phyloP scores from a whole-genome alignment of 805 yeast genomes.

The Ogataea pilisensis region DNA sequence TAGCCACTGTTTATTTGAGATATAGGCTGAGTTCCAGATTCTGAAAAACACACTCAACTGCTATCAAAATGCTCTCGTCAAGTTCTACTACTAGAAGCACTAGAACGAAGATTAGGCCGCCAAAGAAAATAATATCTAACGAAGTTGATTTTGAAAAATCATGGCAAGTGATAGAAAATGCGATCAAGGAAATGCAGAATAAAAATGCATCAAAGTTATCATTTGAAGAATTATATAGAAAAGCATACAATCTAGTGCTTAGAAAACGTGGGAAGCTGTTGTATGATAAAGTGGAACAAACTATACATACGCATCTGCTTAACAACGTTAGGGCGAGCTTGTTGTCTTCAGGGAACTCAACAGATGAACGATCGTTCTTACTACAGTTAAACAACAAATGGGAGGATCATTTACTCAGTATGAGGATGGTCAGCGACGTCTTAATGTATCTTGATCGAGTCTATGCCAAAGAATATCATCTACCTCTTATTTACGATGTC shows the following conservation, averaged over 20 bases:
- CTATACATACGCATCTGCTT: conserved; percentile 46
- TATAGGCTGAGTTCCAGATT: no score
- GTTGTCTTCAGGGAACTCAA: conserved; percentile 7
- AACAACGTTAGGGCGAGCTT: conserved; percentile 22
- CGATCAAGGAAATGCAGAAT: conserved; percentile 66
- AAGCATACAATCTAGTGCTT: conserved; percentile 72
- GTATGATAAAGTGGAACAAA: conserved; percentile 53
- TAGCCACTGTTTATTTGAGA: no score
- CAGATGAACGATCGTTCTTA: conserved; percentile 28
- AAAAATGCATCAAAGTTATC: conserved; percentile 71
- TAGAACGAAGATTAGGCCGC: conserved; percentile 58
- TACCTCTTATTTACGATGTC: conserved; percentile 64
- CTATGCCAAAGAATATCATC: conserved; percentile 63
- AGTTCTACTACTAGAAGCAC: conserved; percentile 38
- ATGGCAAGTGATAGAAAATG: conserved; percentile 63
- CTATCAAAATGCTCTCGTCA: conserved; percentile 12
- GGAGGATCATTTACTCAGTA: conserved; percentile 67
- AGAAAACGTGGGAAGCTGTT: conserved; percentile 62
- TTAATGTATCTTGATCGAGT: conserved; percentile 85
- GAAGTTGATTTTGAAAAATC: conserved; percentile 57
- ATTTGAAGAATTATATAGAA: conserved; percentile 77
- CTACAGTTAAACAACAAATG: conserved; percentile 43
- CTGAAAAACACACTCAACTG: no score
- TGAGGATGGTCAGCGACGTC: conserved; percentile 79
- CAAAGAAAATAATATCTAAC: conserved; percentile 41